Conservation (phyloP, 169 alveolate genomes). For the Cryptosporidium canis region DNA sequence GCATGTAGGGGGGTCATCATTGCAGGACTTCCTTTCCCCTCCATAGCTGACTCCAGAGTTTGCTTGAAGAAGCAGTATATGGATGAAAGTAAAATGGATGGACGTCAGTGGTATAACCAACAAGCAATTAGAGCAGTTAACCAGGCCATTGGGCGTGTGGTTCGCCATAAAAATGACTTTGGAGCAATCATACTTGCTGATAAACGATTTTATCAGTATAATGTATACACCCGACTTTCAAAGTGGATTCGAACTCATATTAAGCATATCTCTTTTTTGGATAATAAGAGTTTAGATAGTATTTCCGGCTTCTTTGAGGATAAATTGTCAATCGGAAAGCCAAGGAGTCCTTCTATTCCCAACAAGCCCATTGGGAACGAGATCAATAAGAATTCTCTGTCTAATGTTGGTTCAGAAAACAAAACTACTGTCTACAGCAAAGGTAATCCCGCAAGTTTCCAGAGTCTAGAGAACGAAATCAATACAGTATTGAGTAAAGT, state of each 20-base stretch:
- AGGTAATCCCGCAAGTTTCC: not conserved
- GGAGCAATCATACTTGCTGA: constrained; percentile 91
- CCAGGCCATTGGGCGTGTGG: constrained; percentile 96
- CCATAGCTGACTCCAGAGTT: constrained; percentile 87
- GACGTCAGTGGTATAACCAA: constrained; percentile 90
- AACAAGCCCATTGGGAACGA: not conserved
- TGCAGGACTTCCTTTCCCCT: constrained; percentile 93
- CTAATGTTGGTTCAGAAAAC: not conserved
- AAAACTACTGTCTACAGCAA: not conserved
- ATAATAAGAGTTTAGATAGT: not conserved
- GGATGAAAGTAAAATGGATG: constrained; percentile 74
- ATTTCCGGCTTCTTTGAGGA: constrained; percentile 43
- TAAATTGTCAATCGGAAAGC: not conserved
- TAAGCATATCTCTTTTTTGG: constrained; percentile 17
- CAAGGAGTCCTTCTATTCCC: not conserved
- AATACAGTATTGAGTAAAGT: constrained; percentile 11
- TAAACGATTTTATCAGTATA: constrained; percentile 82
- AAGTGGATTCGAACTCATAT: constrained; percentile 84
- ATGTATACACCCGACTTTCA: constrained; percentile 82
- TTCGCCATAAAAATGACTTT: constrained; percentile 93
- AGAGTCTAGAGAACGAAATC: constrained; percentile 19
- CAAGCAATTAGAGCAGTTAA: constrained; percentile 95
- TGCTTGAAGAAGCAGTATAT: constrained; percentile 88
- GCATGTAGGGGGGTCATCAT: constrained; percentile 90
- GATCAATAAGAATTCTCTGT: not conserved